Base-by-base conservation (phyloP, 805 yeast genomes). In the Schwanniomyces pseudopolymorphus region DNA sequence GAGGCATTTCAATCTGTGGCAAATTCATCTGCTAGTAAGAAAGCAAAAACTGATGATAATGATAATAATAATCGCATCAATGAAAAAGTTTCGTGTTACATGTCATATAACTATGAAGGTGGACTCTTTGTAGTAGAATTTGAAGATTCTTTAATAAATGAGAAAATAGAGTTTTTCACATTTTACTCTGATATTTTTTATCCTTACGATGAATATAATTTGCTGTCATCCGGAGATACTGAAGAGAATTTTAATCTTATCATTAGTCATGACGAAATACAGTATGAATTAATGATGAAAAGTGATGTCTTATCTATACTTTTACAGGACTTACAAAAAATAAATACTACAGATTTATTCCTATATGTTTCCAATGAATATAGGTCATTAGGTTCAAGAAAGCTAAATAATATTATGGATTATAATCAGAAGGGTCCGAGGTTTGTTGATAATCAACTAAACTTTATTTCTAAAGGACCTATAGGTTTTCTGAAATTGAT, bases 401-500 rank as follows among this genome's bases (percentile, higher is more conserved):
- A 27, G 6, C 28, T 19, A 2, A 11, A 22, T 11, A 20, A 6
- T 16, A 16, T n/a, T 4, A 21, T 26, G 16, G 28, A 40, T 8
- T 35, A 22, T 7, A 22, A 26, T 21, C 27, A 20, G 9, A 28
- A 14, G 1, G 46, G 47, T 9, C 49, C 48, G 1, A 33, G 25
- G 24, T 38, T 40, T n/a, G 31, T 48, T 13, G 48, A 61, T 55
- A 70, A 75, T 28, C 74, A 70, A 51, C 62, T 84, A 39, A 70
- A 76, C 21, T 75, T 89, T 44, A 77, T 86, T 4, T 84, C 94
- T 0, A 76, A 74, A 33, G 87, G 92, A 9, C 86, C 83, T n/a
- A 74, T 87, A 39, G 96, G 96, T 0, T 71, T 75, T 43, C 82
- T 88, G 33, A 83, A 85, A 56, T 69, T 88, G 17, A 73, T 77